A percentile compares a stretch with the other conserved stretches of the same genome.
Conservation (phyloP, 1,139 yeast genomes). For the Blastobotrys elegans region DNA sequence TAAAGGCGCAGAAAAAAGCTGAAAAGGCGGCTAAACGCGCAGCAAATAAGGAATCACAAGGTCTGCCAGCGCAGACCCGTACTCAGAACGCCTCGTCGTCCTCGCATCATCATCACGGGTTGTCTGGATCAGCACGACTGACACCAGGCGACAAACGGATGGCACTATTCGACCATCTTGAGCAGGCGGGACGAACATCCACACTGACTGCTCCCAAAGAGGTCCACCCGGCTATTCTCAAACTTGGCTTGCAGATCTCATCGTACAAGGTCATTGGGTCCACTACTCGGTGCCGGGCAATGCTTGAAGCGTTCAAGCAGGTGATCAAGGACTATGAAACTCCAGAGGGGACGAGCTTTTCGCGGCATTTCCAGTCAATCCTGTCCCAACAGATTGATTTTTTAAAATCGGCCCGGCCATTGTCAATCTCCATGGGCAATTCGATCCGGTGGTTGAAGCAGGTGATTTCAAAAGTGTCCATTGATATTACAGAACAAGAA, state of each 20-base stretch:
- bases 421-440: constrained; percentile 94
- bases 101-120: not conserved
- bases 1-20: constrained; percentile 79
- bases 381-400: constrained; percentile 93
- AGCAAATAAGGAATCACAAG: constrained; percentile 41
- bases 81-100: constrained; percentile 2
- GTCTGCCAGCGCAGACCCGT: constrained; percentile 9
- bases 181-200: constrained; percentile 41
- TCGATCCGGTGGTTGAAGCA: constrained; percentile 97
- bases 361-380: constrained; percentile 84
- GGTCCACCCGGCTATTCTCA: constrained; percentile 81
- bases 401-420: constrained; percentile 84
- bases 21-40: constrained; percentile 91
- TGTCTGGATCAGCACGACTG: not conserved
- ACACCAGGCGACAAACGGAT: constrained; percentile 18
- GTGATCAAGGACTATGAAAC: constrained; percentile 79
- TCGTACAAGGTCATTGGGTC: constrained; percentile 88
- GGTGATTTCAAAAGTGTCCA: constrained; percentile 68
- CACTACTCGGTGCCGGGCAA: constrained; percentile 73
- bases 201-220: constrained; percentile 43
- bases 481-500: constrained; percentile 63
- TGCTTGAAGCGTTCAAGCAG: constrained; percentile 78
- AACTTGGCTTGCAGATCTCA: constrained; percentile 75
- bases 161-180: constrained; percentile 80
- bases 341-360: constrained; percentile 78